Evolutionary conservation across 768 basidiomycete genomes (phyloP), one percentile per base, ranked within the genome.

Genomic region (Lentinula aciculospora): DNA sequence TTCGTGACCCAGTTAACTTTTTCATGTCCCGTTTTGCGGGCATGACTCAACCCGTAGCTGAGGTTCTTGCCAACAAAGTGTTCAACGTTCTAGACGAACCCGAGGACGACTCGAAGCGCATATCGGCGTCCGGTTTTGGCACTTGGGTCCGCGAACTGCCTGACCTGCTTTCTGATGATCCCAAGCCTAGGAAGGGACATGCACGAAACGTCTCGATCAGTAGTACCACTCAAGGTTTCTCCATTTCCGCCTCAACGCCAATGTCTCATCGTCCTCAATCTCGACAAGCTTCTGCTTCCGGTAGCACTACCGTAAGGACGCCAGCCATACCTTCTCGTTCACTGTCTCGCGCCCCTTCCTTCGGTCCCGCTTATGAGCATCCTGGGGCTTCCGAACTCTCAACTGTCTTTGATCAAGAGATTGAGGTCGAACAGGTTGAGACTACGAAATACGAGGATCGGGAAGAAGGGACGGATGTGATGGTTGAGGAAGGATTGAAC

Each of bases 1-100:
- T 84, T 63, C 79, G 80, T 58, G 82, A 90, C 61, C 92, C 92
- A 29, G 79, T 88, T 73, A 78, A 78, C 39, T 99, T 98, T 73
- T 89, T 99, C 73, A 83, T 94, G 77, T 77, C 82, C 58, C 85
- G 94, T 57, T 98, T 98, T 74, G 79, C 88, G 21, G 96, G 92
- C 58, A 93, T 93, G 90, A 92, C 90, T 19, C 73, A 76, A 29
- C 73, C 87, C 54, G 94, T 98, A 37, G 95, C 95, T 2, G 86
- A 91, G 27, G 92, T 92, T 70, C 82, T 99, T 50, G 86, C 92
- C 56, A 80, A 82, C 60, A 81, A 81, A 57, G 88, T 99, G 25
- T 95, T 99, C 69, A 91, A 86, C 69, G 76, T 92, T 62, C 81
- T 91, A 37, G 78, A 83, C 31, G 80, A 84, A 63, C 78, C 85